Percentiles rank a stretch among this genome's conserved stretches.
Conservation (phyloP, 2,329 filamentous ascomycete species). For the Aspergillus ruber region DNA sequence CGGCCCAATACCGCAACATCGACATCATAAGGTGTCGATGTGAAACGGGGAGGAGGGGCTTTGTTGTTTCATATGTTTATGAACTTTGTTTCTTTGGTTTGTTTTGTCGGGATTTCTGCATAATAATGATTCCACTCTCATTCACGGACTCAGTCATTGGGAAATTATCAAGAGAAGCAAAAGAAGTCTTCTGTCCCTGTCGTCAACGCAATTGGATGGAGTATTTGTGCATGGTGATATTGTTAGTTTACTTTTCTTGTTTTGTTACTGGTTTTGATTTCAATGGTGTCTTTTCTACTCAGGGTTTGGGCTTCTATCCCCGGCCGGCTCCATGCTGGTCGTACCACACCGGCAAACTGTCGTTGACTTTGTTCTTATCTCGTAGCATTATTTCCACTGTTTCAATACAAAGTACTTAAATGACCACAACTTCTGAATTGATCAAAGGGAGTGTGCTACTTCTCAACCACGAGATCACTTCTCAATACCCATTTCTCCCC, state of each 20-base stretch:
- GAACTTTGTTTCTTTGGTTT: background rate
- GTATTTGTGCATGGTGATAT: background rate
- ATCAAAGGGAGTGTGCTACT: conserved; percentile 14
- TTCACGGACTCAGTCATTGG: background rate
- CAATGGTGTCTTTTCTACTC: background rate
- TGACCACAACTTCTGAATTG: no score
- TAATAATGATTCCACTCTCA: background rate
- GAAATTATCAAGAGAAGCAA: background rate
- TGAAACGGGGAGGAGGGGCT: background rate
- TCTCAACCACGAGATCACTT: conserved; percentile 59
- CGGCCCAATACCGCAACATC: conserved; percentile 14
- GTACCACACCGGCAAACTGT: background rate
- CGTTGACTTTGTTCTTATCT: background rate
- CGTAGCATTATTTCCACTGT: background rate
- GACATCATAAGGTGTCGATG: conserved; percentile 16
- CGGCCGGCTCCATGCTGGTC: background rate
- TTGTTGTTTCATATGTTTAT: background rate
- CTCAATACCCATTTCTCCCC: conserved; percentile 90
- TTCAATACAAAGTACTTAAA: background rate
- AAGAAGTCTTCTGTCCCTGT: background rate
- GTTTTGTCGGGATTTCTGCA: background rate
- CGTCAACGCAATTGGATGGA: background rate
- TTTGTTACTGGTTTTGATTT: background rate
- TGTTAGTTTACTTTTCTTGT: background rate
- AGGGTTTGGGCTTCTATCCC: conserved; percentile 1